A percentile compares a stretch with the other conserved stretches of the same genome.
Evolutionary conservation across 257 asterid species (phyloP).

Genomic region (Lavandula angustifolia): DNA sequence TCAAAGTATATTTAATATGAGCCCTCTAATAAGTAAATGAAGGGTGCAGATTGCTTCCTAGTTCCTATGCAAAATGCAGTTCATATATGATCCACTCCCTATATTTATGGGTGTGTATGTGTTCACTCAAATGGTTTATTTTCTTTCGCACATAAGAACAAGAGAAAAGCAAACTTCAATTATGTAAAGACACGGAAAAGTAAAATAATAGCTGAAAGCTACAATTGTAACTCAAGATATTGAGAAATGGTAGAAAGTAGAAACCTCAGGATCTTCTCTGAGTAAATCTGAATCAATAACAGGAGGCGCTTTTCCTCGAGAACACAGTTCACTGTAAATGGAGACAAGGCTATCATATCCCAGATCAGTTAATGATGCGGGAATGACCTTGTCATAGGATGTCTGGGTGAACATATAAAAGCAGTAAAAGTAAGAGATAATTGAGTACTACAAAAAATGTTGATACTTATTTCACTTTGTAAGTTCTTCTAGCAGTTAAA

Average conservation of each 20-base stretch:
- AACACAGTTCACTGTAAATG: conserved; percentile 58
- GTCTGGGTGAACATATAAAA: conserved; percentile 47
- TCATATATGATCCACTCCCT: too few relatives aligned
- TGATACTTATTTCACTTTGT: background rate
- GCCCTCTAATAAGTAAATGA: too few relatives aligned
- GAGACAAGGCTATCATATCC: conserved; percentile 66
- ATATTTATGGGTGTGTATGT: too few relatives aligned
- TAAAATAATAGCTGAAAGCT: background rate
- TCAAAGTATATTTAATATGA: too few relatives aligned
- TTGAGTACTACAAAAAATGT: conserved; percentile 10
- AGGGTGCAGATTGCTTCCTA: too few relatives aligned
- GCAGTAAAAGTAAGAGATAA: conserved; percentile 29
- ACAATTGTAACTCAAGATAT: conserved; percentile 11
- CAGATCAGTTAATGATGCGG: conserved; percentile 60
- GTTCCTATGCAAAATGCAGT: too few relatives aligned
- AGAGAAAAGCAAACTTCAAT: conserved; percentile 1
- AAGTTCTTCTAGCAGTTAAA: background rate
- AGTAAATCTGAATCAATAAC: conserved; percentile 68
- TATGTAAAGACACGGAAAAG: conserved; percentile 1
- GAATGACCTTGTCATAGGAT: conserved; percentile 64
- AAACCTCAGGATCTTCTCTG: conserved; percentile 70
- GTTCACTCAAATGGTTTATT: background rate
- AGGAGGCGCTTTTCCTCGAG: conserved; percentile 58
- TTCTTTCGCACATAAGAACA: conserved; percentile 6
- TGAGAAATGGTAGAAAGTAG: conserved; percentile 29